These are phyloP conservation scores for Sugiyamaella boreocaroliniensis DNA, from an alignment of 805 yeast species.

Conservation along the genomic window DNA sequence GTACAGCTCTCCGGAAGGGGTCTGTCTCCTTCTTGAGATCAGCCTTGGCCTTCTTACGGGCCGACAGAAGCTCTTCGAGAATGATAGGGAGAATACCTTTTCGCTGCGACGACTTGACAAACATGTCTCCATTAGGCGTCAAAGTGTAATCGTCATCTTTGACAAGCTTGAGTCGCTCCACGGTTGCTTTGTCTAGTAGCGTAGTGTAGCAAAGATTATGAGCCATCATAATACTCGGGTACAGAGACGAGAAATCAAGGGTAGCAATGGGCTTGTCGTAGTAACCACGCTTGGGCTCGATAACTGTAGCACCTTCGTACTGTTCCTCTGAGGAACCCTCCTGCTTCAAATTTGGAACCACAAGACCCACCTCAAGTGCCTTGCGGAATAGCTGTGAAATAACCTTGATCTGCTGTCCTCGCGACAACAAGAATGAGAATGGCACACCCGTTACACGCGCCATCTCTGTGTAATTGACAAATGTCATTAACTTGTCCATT, in stretches of 20 bases:
- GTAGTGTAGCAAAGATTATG: slow-evolving; percentile 96
- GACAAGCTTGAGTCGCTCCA: slow-evolving; percentile 54
- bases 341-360: slow-evolving; percentile 80
- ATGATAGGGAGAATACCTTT: slow-evolving; percentile 90
- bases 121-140: slow-evolving; percentile 90
- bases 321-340: slow-evolving; percentile 82
- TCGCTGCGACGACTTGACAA: slow-evolving; percentile 61
- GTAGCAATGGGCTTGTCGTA: slow-evolving; percentile 97
- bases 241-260: slow-evolving; percentile 91
- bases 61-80: slow-evolving; percentile 76
- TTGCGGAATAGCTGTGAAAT: slow-evolving; percentile 91
- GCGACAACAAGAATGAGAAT: slow-evolving; percentile 72
- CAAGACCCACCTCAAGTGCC: slow-evolving; percentile 77
- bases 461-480: slow-evolving; percentile 97
- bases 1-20: slow-evolving; percentile 86
- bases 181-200: slow-evolving; percentile 59
- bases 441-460: slow-evolving; percentile 99
- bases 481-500: slow-evolving; percentile 88
- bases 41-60: slow-evolving; percentile 87
- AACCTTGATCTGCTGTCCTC: slow-evolving; percentile 98
- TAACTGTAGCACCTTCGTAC: slow-evolving; percentile 98
- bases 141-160: slow-evolving; percentile 72
- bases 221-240: slow-evolving; percentile 99
- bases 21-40: slow-evolving; percentile 90
- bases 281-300: slow-evolving; percentile 93